Conservation (phyloP, 177 flowering plant species). For the Telopea speciosissima region DNA sequence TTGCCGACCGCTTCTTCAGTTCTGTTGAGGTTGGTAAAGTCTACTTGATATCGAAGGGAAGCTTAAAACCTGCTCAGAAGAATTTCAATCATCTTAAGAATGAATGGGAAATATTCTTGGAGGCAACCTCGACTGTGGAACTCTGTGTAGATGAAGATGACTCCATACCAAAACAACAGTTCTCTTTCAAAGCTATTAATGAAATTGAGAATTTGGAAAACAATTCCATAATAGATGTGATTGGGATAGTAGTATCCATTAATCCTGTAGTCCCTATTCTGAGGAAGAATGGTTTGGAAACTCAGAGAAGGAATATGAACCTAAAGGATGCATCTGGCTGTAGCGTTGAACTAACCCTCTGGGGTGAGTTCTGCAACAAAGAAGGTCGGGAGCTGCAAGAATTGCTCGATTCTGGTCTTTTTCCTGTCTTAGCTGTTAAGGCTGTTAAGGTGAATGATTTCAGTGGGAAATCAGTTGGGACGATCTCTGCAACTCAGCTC, state of each 20-base stretch:
- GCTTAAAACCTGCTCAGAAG: conserved; percentile 89
- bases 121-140: conserved; percentile 68
- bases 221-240: conserved; percentile 74
- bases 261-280: conserved; percentile 84
- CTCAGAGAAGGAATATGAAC: conserved; percentile 74
- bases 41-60: conserved; percentile 85
- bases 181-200: conserved; percentile 70
- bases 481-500: conserved; percentile 81
- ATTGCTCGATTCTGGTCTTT: conserved; percentile 58
- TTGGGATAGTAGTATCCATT: conserved; percentile 74
- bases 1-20: conserved; percentile 83
- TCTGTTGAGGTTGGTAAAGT: conserved; percentile 78
- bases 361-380: conserved; percentile 94
- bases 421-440: conserved; percentile 84
- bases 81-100: conserved; percentile 92
- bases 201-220: conserved; percentile 77
- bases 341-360: conserved; percentile 82
- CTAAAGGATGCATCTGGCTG: conserved; percentile 72
- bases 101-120: conserved; percentile 93
- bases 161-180: conserved; percentile 82
- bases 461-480: conserved; percentile 88
- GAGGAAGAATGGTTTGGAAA: conserved; percentile 98
- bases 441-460: conserved; percentile 89
- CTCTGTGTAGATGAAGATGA: conserved; percentile 79
- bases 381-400: conserved; percentile 87